phyloP scores from a whole-genome alignment of 2,329 filamentous ascomycete genomes.

The Ascochyta rabiei region DNA sequence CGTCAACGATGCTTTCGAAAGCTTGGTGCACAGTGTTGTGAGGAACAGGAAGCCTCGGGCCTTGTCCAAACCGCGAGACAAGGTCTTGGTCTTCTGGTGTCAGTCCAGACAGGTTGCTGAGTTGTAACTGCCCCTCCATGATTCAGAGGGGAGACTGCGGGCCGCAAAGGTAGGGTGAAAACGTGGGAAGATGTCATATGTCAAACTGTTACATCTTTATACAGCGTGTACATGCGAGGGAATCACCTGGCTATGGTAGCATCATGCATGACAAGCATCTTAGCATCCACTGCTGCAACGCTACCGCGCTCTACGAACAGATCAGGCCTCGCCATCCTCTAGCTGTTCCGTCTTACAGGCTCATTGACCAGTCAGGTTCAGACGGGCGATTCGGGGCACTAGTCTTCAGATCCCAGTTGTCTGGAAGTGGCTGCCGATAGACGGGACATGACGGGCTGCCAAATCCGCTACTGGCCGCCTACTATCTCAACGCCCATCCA shows the following conservation, averaged over 20 bases:
- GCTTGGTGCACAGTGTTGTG: conserved; percentile 32
- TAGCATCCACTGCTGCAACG: conserved; percentile 1
- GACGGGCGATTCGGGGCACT: background rate
- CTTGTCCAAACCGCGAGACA: conserved; percentile 33
- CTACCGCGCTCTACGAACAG: background rate
- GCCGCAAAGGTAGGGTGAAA: background rate
- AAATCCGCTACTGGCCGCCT: background rate
- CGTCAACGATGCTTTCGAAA: conserved; percentile 37
- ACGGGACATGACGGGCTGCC: background rate
- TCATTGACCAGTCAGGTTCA: background rate
- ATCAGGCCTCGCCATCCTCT: background rate
- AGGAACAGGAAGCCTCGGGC: conserved; percentile 23
- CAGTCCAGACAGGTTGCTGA: conserved; percentile 24
- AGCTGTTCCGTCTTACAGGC: background rate
- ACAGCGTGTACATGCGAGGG: background rate
- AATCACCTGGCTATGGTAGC: conserved; percentile 2
- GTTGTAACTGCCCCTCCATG: conserved; percentile 19
- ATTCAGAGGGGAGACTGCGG: background rate
- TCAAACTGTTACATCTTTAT: conserved; percentile 5
- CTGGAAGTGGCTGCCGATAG: conserved; percentile 1
- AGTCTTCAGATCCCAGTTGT: background rate
- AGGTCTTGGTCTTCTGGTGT: conserved; percentile 27
- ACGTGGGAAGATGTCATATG: background rate
- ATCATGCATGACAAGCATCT: background rate
- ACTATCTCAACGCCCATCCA: background rate